These are phyloP conservation scores for Geoglossum glabrum DNA, from an alignment of 495 filamentous ascomycete genomes.

Conservation along the genomic window DNA sequence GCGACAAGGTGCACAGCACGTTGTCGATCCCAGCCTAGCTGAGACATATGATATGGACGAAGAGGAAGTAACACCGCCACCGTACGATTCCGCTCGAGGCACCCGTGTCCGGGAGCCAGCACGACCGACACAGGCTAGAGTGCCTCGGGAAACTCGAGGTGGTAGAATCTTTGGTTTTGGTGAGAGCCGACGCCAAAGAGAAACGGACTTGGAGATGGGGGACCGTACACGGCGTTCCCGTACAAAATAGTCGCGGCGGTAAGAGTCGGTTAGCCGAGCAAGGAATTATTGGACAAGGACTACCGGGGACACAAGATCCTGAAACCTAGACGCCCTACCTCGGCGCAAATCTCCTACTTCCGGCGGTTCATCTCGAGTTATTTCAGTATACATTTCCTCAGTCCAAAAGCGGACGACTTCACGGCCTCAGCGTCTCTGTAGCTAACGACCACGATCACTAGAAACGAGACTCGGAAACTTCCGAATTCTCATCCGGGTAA, in stretches of 20 bases:
- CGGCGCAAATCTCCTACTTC: background rate
- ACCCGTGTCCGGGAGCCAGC: background rate
- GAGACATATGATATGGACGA: background rate
- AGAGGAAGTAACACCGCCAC: background rate
- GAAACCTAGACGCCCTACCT: too few relatives aligned
- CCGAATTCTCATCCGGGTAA: too few relatives aligned
- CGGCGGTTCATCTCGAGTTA: background rate
- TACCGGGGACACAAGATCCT: too few relatives aligned
- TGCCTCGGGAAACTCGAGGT: background rate
- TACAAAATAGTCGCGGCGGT: background rate
- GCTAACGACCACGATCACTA: too few relatives aligned
- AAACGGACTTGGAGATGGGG: background rate
- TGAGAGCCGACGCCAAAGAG: background rate
- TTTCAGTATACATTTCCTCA: too few relatives aligned
- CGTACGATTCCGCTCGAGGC: background rate
- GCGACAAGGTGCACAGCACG: background rate
- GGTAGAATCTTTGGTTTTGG: background rate
- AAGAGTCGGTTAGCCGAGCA: background rate
- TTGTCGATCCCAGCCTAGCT: background rate
- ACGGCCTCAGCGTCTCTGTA: too few relatives aligned
- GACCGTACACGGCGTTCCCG: background rate
- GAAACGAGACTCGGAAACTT: too few relatives aligned
- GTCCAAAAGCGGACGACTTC: too few relatives aligned
- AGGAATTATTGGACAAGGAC: background rate
- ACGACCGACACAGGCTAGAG: background rate